A percentile compares a stretch with the other conserved stretches of the same genome.
Conservation (phyloP, 371 early-diverging fungal species). For the Lichtheimia ramosa region DNA sequence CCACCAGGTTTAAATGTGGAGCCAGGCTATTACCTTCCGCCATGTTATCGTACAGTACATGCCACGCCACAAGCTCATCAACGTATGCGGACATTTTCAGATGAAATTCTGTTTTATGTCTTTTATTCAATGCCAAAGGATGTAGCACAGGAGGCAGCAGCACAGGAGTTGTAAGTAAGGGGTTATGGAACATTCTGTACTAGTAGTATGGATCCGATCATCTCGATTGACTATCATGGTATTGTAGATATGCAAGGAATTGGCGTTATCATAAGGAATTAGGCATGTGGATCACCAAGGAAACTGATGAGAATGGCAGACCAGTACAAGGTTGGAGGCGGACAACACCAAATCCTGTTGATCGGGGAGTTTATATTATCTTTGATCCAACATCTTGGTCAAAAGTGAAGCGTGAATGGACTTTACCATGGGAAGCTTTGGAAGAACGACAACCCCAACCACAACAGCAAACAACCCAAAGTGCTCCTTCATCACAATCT, state of each 20-base stretch:
- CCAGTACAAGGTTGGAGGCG: constrained; percentile 28
- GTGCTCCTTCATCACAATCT: constrained; percentile 2
- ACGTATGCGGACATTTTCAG: constrained; percentile 68
- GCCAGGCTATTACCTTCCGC: constrained; percentile 75
- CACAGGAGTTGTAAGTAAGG: constrained; percentile 75
- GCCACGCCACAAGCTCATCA: constrained; percentile 67
- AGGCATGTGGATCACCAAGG: constrained; percentile 80
- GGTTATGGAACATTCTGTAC: too few species aligned
- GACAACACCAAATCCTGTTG: constrained; percentile 52
- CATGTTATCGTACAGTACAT: constrained; percentile 64
- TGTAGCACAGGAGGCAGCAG: constrained; percentile 85
- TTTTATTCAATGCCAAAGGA: constrained; percentile 92
- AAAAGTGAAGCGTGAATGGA: constrained; percentile 79
- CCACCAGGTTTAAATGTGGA: constrained; percentile 54
- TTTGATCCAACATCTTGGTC: constrained; percentile 85
- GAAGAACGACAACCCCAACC: constrained; percentile 68
- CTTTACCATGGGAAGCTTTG: constrained; percentile 75
- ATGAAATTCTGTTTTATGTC: constrained; percentile 93
- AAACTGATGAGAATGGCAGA: constrained; percentile 36
- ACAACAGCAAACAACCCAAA: constrained; percentile 7
- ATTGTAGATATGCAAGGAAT: constrained; percentile 64
- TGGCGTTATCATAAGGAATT: constrained; percentile 92
- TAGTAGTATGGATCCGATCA: too few species aligned
- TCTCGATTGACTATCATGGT: background rate
- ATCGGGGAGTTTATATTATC: constrained; percentile 78